Conservation (phyloP, 1,284 basidiomycete genomes). For the Ustilago nuda region DNA sequence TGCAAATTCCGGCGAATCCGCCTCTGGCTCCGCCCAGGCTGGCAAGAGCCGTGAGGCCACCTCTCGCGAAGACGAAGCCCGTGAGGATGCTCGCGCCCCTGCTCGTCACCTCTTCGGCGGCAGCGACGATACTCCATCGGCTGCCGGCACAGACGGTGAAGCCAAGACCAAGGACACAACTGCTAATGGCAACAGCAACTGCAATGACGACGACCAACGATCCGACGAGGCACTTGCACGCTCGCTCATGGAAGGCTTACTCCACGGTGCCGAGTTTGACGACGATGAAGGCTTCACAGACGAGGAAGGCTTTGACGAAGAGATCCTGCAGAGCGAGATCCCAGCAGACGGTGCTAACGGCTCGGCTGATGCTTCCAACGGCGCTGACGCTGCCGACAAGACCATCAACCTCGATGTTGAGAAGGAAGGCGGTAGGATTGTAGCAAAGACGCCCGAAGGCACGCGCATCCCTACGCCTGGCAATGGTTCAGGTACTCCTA, state of each 20-base stretch:
- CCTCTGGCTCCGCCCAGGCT: conserved; percentile 12
- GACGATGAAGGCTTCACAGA: conserved; percentile 58
- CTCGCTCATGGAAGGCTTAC: conserved; percentile 54
- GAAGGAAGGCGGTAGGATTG: conserved; percentile 75
- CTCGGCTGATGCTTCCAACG: conserved; percentile 10
- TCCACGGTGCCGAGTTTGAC: conserved; percentile 54
- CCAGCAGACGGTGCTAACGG: conserved; percentile 37
- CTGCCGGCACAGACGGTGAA: conserved; percentile 26
- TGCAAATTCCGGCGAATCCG: conserved; percentile 9
- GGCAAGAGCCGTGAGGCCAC: conserved; percentile 4
- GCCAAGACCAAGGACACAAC: conserved; percentile 19
- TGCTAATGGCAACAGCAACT: conserved; percentile 4
- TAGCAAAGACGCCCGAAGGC: conserved; percentile 94
- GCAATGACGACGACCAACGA: conserved; percentile 18
- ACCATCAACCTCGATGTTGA: conserved; percentile 61
- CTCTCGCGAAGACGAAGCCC: conserved; percentile 18
- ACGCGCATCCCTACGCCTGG: conserved; percentile 90
- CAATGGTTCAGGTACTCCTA: conserved; percentile 54
- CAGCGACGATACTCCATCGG: conserved; percentile 18
- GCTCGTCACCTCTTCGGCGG: conserved; percentile 40
- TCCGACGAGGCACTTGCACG: conserved; percentile 57
- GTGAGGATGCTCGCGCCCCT: conserved; percentile 39
- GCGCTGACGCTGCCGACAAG: conserved; percentile 48
- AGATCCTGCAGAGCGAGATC: conserved; percentile 59
- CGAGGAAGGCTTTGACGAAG: conserved; percentile 61